Percentiles rank a stretch among this genome's conserved stretches.
Conservation (phyloP, 75 land plant genomes). For the Azolla pinnata region DNA sequence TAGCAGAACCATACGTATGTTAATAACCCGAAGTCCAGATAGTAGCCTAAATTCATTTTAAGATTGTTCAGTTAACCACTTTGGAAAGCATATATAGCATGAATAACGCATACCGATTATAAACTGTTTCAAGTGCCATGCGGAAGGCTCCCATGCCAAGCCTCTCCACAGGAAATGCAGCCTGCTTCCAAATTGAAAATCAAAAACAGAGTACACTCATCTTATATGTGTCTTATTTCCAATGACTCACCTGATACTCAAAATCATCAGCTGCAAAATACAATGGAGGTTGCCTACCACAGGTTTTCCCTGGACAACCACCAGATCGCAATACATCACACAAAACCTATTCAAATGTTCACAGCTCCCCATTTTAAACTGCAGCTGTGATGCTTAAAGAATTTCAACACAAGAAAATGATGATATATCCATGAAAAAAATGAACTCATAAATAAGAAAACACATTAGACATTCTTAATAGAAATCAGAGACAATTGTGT, state of each 20-base stretch:
- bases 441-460: too few relatives aligned
- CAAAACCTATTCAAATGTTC: slow-evolving; percentile 49
- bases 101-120: slow-evolving; percentile 45
- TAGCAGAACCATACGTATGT: background rate
- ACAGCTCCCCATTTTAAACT: too few relatives aligned
- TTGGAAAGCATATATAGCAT: too few relatives aligned
- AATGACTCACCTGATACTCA: slow-evolving; percentile 60
- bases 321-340: slow-evolving; percentile 85
- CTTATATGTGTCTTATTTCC: background rate
- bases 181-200: slow-evolving; percentile 17
- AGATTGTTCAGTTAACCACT: too few relatives aligned
- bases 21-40: too few relatives aligned
- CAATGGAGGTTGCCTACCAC: slow-evolving; percentile 56
- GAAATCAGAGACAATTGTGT: too few relatives aligned
- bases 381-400: too few relatives aligned
- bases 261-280: slow-evolving; percentile 91
- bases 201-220: background rate
- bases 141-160: slow-evolving; percentile 98
- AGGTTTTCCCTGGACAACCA: slow-evolving; percentile 62
- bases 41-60: too few relatives aligned
- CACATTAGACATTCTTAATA: too few relatives aligned
- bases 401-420: too few relatives aligned
- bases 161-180: slow-evolving; percentile 66
- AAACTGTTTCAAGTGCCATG: slow-evolving; percentile 72
- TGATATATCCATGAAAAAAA: too few relatives aligned